Base-by-base conservation (phyloP, 1,284 basidiomycete species). In the Ceratobasidium sp. region DNA sequence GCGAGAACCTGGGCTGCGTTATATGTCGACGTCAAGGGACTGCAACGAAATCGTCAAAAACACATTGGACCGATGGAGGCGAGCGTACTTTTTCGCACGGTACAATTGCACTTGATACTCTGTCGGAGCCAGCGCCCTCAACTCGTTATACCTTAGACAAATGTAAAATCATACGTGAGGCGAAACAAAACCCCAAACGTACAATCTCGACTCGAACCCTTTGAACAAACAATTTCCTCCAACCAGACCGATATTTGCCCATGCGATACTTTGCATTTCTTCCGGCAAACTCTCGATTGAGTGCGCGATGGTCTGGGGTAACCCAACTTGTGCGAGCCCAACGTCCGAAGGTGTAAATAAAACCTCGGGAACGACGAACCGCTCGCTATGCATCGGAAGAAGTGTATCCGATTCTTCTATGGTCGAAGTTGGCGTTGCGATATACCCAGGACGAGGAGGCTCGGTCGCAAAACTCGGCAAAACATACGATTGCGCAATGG, bases 301-400 rank as follows among this genome's bases (percentile, higher is more conserved):
- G 69, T 85, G 76, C 38, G 90, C 89, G 68, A 97, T 86, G 4
- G 90, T 87, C 68, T 85, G 84, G 27, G 93, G 83, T 17, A 98
- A 79, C 0, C 94, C 93, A 20, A 85, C 83, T 76, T 97, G 94
- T 12, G 89, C 84, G 47, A 98, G 79, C 3, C 93, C 94, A 75
- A 97, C 91, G 75, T 94, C 91, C 75, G 88, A 87, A 49, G 95
- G 95, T 56, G 86, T 86, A 79, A 97, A 98, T 67, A 98, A 81
- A 68, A 95, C 80, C 78, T 98, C 96, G 22, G 94, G 91, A 4
- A 96, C 89, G 2, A 87, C 82, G 78, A 96, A 98, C 22, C 95
- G 86, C 78, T 98, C 95, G 76, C 92, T 94, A 69, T 87, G 88
- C 88, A 98, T 92, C 74, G 84, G 82, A 64, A 98, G 81, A 29